A percentile compares a stretch with the other conserved stretches of the same genome.
Conservation (phyloP, 2,329 filamentous ascomycete genomes). For the Phaeophleospora eucalypticola region DNA sequence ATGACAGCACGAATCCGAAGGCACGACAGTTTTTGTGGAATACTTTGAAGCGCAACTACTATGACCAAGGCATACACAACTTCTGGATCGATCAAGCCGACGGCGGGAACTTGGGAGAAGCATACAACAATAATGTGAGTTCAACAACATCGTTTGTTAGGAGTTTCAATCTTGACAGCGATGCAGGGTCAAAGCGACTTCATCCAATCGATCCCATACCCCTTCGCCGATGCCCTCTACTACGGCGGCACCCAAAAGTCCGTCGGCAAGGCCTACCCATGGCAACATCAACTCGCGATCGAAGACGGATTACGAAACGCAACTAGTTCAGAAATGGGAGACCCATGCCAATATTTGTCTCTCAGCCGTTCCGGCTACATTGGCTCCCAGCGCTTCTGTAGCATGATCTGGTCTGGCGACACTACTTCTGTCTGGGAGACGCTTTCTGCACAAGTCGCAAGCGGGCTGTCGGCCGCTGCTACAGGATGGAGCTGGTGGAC, state of each 20-base stretch:
- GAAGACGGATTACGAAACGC: constrained; percentile 30
- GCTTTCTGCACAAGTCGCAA: constrained; percentile 26
- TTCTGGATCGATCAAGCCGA: constrained; percentile 37
- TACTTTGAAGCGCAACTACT: constrained; percentile 30
- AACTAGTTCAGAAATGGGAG: constrained; percentile 23
- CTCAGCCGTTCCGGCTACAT: constrained; percentile 31
- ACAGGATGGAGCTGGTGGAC: constrained; percentile 33
- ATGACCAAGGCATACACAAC: constrained; percentile 32
- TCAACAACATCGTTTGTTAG: neutral
- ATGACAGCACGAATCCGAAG: constrained; percentile 32
- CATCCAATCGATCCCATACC: constrained; percentile 31
- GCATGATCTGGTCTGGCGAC: constrained; percentile 33
- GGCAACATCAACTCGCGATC: constrained; percentile 31
- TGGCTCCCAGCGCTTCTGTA: constrained; percentile 32
- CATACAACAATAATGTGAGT: constrained; percentile 34
- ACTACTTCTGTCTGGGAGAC: constrained; percentile 31
- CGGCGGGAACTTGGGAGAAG: constrained; percentile 36
- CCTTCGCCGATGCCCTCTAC: constrained; percentile 29
- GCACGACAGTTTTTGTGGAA: constrained; percentile 31
- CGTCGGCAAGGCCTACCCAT: constrained; percentile 31
- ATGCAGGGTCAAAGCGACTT: constrained; percentile 23
- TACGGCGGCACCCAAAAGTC: constrained; percentile 29
- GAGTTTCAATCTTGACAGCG: neutral
- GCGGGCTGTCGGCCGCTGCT: constrained; percentile 26
- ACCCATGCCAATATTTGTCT: constrained; percentile 26